Conservation (phyloP, 257 asterid genomes). For the Cordia subcordata region DNA sequence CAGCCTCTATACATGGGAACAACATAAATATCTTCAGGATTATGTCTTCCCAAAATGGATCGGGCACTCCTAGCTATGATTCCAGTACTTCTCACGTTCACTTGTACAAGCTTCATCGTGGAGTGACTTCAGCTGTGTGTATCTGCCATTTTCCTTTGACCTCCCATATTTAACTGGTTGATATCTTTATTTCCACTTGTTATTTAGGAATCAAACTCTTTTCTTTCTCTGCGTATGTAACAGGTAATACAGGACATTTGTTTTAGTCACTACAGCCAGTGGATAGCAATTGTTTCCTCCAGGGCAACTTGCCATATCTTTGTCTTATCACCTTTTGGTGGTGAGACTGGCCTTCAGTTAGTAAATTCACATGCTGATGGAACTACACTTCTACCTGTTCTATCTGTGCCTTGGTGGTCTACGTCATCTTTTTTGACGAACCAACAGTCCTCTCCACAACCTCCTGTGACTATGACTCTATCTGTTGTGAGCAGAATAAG, state of each 20-base stretch:
- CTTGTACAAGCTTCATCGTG: conserved; percentile 47
- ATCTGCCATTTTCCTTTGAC: background rate
- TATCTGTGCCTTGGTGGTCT: conserved; percentile 50
- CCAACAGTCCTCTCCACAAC: conserved; percentile 27
- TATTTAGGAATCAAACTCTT: background rate
- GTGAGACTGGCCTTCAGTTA: conserved; percentile 41
- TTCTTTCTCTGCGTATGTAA: conserved; percentile 2
- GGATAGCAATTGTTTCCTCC: conserved; percentile 44
- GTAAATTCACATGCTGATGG: conserved; percentile 33
- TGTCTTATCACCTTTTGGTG: conserved; percentile 49
- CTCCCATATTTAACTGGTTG: background rate
- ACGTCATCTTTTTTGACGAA: conserved; percentile 32
- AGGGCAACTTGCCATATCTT: conserved; percentile 45
- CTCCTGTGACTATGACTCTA: conserved; percentile 34
- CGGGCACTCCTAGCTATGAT: conserved; percentile 28
- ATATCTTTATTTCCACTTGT: background rate
- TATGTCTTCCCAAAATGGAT: conserved; percentile 37
- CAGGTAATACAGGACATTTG: conserved; percentile 51
- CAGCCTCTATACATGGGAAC: conserved; percentile 47
- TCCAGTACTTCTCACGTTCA: conserved; percentile 44
- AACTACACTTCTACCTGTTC: conserved; percentile 28
- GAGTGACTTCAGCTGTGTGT: conserved; percentile 50
- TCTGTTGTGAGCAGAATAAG: conserved; percentile 44
- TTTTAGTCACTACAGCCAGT: conserved; percentile 44
- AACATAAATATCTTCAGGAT: conserved; percentile 45